Evolutionary conservation across 176 grass and related monocot genomes (phyloP), one percentile per base, ranked within the genome.

Genomic region (Lolium rigidum): DNA sequence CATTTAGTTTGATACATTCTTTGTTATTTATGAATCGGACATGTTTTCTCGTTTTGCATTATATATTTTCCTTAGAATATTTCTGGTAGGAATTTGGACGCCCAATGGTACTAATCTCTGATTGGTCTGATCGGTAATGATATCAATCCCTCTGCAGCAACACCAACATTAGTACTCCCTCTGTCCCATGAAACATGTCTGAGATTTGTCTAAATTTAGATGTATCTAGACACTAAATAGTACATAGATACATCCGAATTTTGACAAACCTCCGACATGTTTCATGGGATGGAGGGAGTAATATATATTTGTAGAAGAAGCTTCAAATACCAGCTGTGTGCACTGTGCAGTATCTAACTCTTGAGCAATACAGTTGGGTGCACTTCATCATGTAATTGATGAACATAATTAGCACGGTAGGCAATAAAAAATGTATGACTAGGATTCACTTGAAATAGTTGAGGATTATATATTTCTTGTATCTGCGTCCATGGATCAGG

Each of bases 321-420:
- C 16, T 81, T 48, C 52, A 84, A 78, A 61, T 86, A 71, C 41
- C 56, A 73, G 35, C 11, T 64, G 25, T 43, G 43, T 47, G 22
- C 68, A 56, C 1, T 72, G 16, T 44, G 35, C 68, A 38, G 10
- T 78, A 78, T 59, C 62, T 62, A 31, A 47, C 4, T 76, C 39
- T 70, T 77, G 54, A 83, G 68, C 9, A 83, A 17, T 71, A 57
- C 26, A 62, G 35, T 24, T 64, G 57, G 46, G 18, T 59, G 74
- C 80, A 87, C 24, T 59, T 66, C 48, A 74, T 87, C 28, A 57
- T 79, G 31, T 86, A 83, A 65, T 67, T 26, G 77, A 14, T 90
- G 65, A 13, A 17, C 14, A n/a, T 24, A 78, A 56, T 57, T 69
- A 76, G 60, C 69, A 1, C 10, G 11, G 49, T 78, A 56, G 43